Percentiles rank a stretch among this genome's conserved stretches.
phyloP scores from a whole-genome alignment of 768 basidiomycete species.

The Dendrothele bispora region DNA sequence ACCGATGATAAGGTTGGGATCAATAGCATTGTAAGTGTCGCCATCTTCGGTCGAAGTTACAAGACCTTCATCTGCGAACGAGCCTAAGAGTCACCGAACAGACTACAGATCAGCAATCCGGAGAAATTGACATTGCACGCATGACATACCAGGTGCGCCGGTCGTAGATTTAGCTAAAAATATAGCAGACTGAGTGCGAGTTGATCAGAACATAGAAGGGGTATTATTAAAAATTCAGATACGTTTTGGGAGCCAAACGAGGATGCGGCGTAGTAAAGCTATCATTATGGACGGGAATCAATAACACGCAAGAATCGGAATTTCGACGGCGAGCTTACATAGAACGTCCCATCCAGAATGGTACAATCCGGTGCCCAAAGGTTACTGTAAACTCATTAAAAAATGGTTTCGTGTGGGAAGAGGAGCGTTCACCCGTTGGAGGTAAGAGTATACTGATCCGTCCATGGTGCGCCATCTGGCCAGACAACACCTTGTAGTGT shows the following conservation, averaged over 20 bases:
- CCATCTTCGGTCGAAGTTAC: slow-evolving; percentile 41
- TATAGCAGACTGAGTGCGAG: slow-evolving; percentile 56
- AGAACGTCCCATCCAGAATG: slow-evolving; percentile 11
- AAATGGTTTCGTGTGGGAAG: background rate
- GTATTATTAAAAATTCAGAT: slow-evolving; percentile 1
- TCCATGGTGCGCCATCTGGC: slow-evolving; percentile 32
- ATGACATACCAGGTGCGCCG: slow-evolving; percentile 37
- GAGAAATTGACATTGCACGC: background rate
- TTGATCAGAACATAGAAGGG: background rate
- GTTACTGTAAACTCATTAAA: too few relatives aligned
- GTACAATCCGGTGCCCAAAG: slow-evolving; percentile 37
- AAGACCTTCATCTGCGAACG: slow-evolving; percentile 46
- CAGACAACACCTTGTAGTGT: slow-evolving; percentile 27
- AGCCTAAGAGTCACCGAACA: slow-evolving; percentile 25
- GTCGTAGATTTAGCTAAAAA: slow-evolving; percentile 54
- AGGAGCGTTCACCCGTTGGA: slow-evolving; percentile 22
- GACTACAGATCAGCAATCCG: slow-evolving; percentile 1
- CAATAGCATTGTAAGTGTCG: slow-evolving; percentile 50
- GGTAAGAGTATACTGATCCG: slow-evolving; percentile 29
- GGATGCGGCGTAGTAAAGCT: slow-evolving; percentile 58
- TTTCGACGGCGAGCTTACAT: slow-evolving; percentile 2
- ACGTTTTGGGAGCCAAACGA: slow-evolving; percentile 54
- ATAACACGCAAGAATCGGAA: background rate
- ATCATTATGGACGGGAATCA: slow-evolving; percentile 5
- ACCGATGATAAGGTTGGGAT: slow-evolving; percentile 35